Evolutionary conservation across 2,329 filamentous ascomycete species (phyloP).

Genomic region (Dichotomopilus funicola): DNA sequence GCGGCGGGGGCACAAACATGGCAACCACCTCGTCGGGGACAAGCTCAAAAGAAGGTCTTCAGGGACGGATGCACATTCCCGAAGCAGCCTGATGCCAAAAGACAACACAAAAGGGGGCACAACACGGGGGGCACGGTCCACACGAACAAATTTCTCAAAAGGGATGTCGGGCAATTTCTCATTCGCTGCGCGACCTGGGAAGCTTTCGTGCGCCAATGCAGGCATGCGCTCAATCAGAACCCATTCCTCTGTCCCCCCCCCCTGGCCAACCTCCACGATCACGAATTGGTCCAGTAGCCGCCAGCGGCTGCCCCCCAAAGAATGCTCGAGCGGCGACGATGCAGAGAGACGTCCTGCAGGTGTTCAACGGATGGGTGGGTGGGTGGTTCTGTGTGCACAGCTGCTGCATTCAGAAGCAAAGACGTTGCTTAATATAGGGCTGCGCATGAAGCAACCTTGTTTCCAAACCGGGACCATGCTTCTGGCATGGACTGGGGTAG

Average conservation of each 20-base stretch:
- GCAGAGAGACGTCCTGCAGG: neutral
- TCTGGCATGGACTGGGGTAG: conserved; percentile 12
- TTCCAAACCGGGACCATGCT: conserved; percentile 13
- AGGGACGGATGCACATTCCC: neutral
- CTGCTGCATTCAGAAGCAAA: conserved; percentile 6
- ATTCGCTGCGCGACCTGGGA: conserved; percentile 15
- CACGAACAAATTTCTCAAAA: conserved; percentile 16
- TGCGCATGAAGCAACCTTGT: conserved; percentile 17
- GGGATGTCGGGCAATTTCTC: conserved; percentile 25
- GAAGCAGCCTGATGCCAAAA: neutral
- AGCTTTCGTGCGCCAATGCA: no score
- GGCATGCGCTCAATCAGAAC: neutral
- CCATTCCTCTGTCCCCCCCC: no score
- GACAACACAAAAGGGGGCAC: neutral
- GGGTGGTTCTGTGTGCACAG: no score
- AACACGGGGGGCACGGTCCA: neutral
- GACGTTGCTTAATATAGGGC: conserved; percentile 27
- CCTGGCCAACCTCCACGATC: neutral
- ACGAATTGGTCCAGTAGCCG: neutral
- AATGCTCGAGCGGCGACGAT: neutral
- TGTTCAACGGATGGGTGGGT: no score
- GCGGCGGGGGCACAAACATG: neutral
- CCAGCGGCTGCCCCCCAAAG: neutral
- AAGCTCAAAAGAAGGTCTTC: neutral
- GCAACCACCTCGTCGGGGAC: neutral